Base-by-base conservation (phyloP, 1,284 basidiomycete species). In the Gomphus sp. region DNA sequence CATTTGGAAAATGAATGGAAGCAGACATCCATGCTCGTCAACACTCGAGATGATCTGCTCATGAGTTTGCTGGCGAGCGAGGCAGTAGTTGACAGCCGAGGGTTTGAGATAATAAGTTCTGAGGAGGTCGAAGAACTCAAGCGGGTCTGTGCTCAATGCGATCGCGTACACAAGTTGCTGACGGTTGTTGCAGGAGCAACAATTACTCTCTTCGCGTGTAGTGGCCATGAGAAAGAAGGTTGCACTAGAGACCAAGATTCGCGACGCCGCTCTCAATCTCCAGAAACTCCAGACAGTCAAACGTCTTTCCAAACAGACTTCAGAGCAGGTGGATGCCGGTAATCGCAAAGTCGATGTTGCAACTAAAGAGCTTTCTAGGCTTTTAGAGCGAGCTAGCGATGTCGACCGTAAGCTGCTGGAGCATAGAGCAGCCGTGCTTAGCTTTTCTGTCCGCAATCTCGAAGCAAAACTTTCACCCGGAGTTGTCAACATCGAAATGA, bases 71-170 rank as follows among this genome's bases (percentile, higher is more conserved):
- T 94, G 57, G 88, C 92, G 36, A 91, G 89, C 61, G 91, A 95
- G 72, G 93, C 92, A 3, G 82, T 91, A 34, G 84, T 91, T 28
- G 88, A 91, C 66, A 89, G 89, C 66, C 80, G 88, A 33, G 80
- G 80, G 50, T 87, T 82, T 66, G 80, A 86, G 55, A 84, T 93
- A 25, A 76, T 91, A 50, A 81, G 77, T 63, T 84, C 89, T 58
- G 93, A 96, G 65, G 88, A 93, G 66, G 87, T 93, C n/a, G 93
- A 95, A 64, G 87, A 89, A 55, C 80, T 93, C 65, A 94, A 93
- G 76, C 91, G 91, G 82, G 91, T 90, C 64, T 52, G 78, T 72
- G 16, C 34, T 3, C 16, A 31, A 16, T 22, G n/a, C 11, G 28
- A 33, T 34, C 1, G 3, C 34, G 16, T n/a, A n/a, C 48, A 50